phyloP scores from a whole-genome alignment of 164 flowering plant species.

The Litsea cubeba region DNA sequence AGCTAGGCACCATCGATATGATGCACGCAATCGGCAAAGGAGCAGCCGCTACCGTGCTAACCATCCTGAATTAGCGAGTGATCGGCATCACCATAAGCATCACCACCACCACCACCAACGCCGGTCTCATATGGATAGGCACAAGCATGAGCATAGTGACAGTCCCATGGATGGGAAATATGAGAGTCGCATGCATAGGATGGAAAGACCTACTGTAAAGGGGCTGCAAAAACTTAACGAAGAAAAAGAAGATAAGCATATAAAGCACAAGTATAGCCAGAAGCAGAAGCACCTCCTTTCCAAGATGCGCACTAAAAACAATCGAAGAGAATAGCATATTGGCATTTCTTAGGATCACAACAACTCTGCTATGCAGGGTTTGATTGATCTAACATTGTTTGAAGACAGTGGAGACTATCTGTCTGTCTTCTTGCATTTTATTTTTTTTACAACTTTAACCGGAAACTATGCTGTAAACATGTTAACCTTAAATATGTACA shows the following conservation, averaged over 20 bases:
- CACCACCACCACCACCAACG: constrained; percentile 37
- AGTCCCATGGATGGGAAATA: constrained; percentile 20
- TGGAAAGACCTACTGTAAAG: constrained; percentile 19
- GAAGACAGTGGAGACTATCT: no score
- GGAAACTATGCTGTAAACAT: no score
- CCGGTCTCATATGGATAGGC: constrained; percentile 50
- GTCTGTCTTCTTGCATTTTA: no score
- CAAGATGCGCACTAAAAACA: neutral
- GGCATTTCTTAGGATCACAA: no score
- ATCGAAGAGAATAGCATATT: neutral
- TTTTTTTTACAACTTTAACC: no score
- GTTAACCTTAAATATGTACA: no score
- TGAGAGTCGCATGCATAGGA: constrained; percentile 27
- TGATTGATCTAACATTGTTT: no score
- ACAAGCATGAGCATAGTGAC: constrained; percentile 34
- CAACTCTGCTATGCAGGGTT: no score
- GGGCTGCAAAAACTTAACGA: constrained; percentile 9
- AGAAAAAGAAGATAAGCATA: constrained; percentile 15
- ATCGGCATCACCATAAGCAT: constrained; percentile 23
- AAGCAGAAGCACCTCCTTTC: neutral
- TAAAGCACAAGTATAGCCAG: neutral
- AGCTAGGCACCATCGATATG: constrained; percentile 30
- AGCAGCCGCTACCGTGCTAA: constrained; percentile 15
- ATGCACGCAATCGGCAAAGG: constrained; percentile 24
- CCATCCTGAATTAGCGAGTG: neutral